These are phyloP conservation scores for Hymenotorrendiella dingleyae DNA, from an alignment of 2,329 filamentous ascomycete genomes.

Conservation along the genomic window DNA sequence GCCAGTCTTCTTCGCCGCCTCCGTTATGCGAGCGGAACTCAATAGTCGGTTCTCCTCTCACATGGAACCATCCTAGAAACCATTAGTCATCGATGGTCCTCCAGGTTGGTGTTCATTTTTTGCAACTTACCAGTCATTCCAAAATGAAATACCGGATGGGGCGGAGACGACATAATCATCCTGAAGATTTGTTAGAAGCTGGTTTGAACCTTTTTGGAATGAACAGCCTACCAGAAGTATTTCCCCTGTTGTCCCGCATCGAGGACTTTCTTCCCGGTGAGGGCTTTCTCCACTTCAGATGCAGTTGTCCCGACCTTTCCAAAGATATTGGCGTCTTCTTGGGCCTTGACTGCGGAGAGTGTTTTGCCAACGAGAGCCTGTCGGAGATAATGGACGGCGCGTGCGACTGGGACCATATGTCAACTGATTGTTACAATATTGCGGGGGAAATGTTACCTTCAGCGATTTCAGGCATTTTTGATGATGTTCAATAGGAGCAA, in stretches of 20 bases:
- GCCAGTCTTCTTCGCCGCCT: conserved; percentile 62
- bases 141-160: conserved; percentile 86
- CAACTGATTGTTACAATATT: background rate
- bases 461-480: conserved; percentile 55
- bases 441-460: conserved; percentile 39
- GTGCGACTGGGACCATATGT: conserved; percentile 52
- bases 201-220: background rate
- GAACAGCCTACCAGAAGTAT: conserved; percentile 70
- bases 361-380: conserved; percentile 80
- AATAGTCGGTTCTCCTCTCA: conserved; percentile 68
- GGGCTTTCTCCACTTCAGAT: conserved; percentile 63
- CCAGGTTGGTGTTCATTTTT: too few species aligned
- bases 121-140: conserved; percentile 55
- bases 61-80: conserved; percentile 71
- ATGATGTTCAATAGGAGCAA: background rate
- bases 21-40: conserved; percentile 65
- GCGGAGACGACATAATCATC: conserved; percentile 69
- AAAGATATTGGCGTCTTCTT: conserved; percentile 80
- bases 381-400: conserved; percentile 78
- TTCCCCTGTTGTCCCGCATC: conserved; percentile 83
- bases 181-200: conserved; percentile 21
- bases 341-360: conserved; percentile 62
- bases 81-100: conserved; percentile 13
- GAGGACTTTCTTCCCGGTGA: conserved; percentile 67
- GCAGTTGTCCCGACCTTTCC: conserved; percentile 84